A percentile compares a stretch with the other conserved stretches of the same genome.
Evolutionary conservation across 441 rosid genomes (phyloP).

Genomic region (Kokia cookei): DNA sequence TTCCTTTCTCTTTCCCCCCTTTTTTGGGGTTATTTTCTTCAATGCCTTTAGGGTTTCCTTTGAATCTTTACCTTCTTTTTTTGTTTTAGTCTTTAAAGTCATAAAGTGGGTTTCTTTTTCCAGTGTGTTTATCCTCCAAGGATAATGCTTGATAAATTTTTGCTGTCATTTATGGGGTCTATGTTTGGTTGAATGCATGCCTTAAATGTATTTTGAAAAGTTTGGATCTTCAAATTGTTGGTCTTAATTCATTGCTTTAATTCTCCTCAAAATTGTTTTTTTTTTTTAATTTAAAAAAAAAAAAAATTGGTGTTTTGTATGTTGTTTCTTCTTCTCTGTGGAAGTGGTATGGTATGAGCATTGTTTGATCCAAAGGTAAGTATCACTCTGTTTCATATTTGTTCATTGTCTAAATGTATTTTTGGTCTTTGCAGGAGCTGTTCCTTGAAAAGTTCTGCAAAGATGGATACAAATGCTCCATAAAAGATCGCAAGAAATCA

Average conservation of each 20-base stretch:
- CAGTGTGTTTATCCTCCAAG: neutral
- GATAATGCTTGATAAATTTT: neutral
- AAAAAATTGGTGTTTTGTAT: neutral
- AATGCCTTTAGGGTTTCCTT: conserved; percentile 9
- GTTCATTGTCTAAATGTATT: neutral
- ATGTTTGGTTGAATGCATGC: neutral
- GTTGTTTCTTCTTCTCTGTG: neutral
- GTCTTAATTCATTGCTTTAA: neutral
- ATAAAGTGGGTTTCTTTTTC: neutral
- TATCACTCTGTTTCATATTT: neutral
- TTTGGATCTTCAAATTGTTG: neutral
- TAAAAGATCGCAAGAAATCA: conserved; percentile 50
- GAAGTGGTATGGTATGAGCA: neutral
- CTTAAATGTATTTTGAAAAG: neutral
- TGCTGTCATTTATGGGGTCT: neutral
- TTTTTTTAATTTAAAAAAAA: neutral
- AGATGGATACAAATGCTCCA: conserved; percentile 51
- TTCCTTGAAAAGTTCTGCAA: conserved; percentile 62
- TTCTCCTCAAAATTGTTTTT: neutral
- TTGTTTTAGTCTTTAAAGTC: neutral
- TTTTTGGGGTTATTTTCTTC: neutral
- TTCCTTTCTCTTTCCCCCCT: neutral
- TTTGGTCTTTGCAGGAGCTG: conserved; percentile 50
- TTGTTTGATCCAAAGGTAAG: neutral
- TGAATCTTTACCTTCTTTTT: neutral